phyloP scores from a whole-genome alignment of 306 rosid genomes.

The Vachellia pachyceras region DNA sequence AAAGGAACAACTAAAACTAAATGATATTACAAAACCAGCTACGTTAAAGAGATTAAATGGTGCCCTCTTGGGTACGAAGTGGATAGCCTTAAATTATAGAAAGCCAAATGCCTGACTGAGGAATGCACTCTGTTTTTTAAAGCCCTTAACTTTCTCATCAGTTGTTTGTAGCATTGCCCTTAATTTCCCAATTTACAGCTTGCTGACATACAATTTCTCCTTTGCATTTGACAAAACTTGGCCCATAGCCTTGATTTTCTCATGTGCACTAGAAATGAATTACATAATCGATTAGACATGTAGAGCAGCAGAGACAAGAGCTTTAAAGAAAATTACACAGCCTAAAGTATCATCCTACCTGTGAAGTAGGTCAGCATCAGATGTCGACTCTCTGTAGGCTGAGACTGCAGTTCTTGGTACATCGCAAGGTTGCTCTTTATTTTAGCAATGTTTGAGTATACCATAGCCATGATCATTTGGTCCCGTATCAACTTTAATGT shows the following conservation, averaged over 20 bases:
- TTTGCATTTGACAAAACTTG: no score
- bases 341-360: constrained; percentile 51
- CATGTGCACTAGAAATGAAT: no score
- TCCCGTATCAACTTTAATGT: constrained; percentile 86
- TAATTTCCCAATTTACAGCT: no score
- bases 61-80: no score
- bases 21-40: no score
- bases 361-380: constrained; percentile 72
- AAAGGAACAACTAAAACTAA: no score
- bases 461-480: constrained; percentile 84
- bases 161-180: no score
- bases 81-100: no score
- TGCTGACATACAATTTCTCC: constrained; percentile 83
- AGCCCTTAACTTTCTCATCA: constrained; percentile 83
- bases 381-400: constrained; percentile 65
- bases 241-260: no score
- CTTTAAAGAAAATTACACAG: constrained; percentile 18
- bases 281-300: no score
- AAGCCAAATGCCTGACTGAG: constrained; percentile 92
- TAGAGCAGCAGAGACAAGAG: constrained; percentile 11
- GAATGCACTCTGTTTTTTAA: constrained; percentile 89
- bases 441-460: constrained; percentile 77
- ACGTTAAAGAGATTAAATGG: no score
- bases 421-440: constrained; percentile 62
- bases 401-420: no score